These are phyloP conservation scores for Ilyonectria robusta DNA, from an alignment of 2,329 filamentous ascomycete species.

Conservation along the genomic window DNA sequence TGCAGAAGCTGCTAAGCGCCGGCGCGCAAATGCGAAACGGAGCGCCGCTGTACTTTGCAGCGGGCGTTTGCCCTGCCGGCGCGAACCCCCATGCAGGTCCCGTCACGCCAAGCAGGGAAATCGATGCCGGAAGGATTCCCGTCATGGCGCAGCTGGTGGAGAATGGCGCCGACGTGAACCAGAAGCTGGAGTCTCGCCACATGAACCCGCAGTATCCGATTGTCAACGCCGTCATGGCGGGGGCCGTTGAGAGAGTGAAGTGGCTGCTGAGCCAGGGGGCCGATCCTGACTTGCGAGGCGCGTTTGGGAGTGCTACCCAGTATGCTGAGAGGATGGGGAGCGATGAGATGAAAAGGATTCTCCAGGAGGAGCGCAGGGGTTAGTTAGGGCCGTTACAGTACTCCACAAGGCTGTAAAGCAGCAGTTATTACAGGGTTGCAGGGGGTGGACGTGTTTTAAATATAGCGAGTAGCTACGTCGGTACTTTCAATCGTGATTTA, in stretches of 20 bases:
- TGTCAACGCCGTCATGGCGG: slow-evolving; percentile 37
- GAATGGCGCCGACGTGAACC: slow-evolving; percentile 34
- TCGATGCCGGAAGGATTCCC: slow-evolving; percentile 31
- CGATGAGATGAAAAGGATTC: slow-evolving; percentile 34
- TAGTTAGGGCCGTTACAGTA: not conserved
- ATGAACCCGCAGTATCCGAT: slow-evolving; percentile 34
- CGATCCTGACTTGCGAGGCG: slow-evolving; percentile 30
- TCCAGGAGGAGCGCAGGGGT: slow-evolving; percentile 16
- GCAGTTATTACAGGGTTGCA: not conserved
- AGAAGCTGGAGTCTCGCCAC: slow-evolving; percentile 15
- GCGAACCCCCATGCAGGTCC: slow-evolving; percentile 6
- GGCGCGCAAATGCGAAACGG: slow-evolving; percentile 34
- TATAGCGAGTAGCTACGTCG: too few relatives aligned
- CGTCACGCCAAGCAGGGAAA: slow-evolving; percentile 17
- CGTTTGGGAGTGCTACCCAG: slow-evolving; percentile 33
- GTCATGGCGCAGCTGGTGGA: slow-evolving; percentile 35
- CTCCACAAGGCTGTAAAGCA: not conserved
- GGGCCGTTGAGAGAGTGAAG: slow-evolving; percentile 35
- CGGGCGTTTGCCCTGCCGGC: slow-evolving; percentile 18
- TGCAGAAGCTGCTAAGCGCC: slow-evolving; percentile 33
- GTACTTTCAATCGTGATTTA: too few relatives aligned
- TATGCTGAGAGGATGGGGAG: slow-evolving; percentile 19
- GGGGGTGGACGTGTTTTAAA: not conserved
- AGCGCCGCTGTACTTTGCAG: slow-evolving; percentile 36
- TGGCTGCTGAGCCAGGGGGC: slow-evolving; percentile 39